Evolutionary conservation across 2,329 filamentous ascomycete species (phyloP), one percentile per base, ranked within the genome.

Genomic region (Neoarthrinium moseri): DNA sequence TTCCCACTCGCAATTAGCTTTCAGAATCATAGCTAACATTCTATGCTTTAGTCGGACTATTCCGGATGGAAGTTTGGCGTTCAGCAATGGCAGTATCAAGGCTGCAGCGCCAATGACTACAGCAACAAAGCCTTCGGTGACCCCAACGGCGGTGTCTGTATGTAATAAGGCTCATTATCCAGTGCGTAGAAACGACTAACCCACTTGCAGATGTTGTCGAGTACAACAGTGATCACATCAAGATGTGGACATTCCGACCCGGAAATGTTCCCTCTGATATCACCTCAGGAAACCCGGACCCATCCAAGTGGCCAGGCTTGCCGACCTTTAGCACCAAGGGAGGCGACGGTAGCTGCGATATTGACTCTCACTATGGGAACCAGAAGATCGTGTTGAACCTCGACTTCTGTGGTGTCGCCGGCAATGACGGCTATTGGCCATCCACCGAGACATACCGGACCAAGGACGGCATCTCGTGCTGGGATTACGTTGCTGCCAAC

Each of bases 161-260:
- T 55, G 63, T 64, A n/a, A n/a, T 12, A 15, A 15, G 3, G 7
- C 27, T 27, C 7, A 20, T 13, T 21, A 3, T 11, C 2, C 33
- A 80, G 80, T 56, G 56, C 56, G n/a, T 69, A n/a, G n/a, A n/a
- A n/a, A n/a, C n/a, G n/a, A n/a, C 65, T 4, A 74, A 77, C n/a
- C 7, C 23, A 74, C 74, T 36, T 68, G 7, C 78, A 20, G 80
- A 77, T 50, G 79, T 77, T 10, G 76, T 78, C 49, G 73, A 83
- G 52, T 88, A 84, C 83, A 84, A 78, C 12, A 65, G 69, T 30
- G 60, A 73, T 1, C 74, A 72, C 21, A 83, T 89, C 56, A 78
- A 72, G 34, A 71, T 89, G 46, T 89, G 79, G 75, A 82, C 82
- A 65, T 89, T 86, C 63, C 69, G 77, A 0, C 76, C 78, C 23